These are phyloP conservation scores for Biscogniauxia mediterranea DNA, from an alignment of 2,329 filamentous ascomycete genomes.

Conservation along the genomic window DNA sequence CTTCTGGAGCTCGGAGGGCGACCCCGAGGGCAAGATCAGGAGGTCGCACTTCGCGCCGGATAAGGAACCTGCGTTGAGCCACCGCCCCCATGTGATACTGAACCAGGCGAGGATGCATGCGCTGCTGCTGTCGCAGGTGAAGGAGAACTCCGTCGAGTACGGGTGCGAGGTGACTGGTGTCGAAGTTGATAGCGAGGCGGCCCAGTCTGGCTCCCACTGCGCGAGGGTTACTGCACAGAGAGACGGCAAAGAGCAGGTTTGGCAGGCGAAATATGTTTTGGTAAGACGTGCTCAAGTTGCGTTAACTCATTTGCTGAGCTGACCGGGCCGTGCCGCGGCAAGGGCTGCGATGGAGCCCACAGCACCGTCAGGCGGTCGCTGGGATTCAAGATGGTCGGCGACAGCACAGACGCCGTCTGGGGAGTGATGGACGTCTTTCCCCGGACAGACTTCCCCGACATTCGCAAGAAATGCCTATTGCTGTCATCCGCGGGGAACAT, in stretches of 20 bases:
- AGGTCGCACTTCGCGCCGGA: slow-evolving; percentile 51
- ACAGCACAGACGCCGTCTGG: slow-evolving; percentile 28
- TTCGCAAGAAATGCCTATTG: slow-evolving; percentile 55
- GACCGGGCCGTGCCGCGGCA: background rate
- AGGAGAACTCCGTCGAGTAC: slow-evolving; percentile 49
- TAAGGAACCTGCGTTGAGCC: slow-evolving; percentile 50
- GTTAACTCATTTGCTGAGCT: background rate
- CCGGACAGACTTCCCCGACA: slow-evolving; percentile 60
- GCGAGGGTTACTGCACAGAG: slow-evolving; percentile 44
- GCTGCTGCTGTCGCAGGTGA: slow-evolving; percentile 41
- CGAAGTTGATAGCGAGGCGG: slow-evolving; percentile 44
- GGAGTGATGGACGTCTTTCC: slow-evolving; percentile 49
- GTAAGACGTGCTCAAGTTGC: slow-evolving; percentile 34
- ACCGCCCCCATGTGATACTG: slow-evolving; percentile 55
- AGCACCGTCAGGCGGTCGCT: slow-evolving; percentile 49
- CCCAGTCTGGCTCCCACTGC: slow-evolving; percentile 39
- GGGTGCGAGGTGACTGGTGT: slow-evolving; percentile 50
- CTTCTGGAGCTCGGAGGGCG: slow-evolving; percentile 48
- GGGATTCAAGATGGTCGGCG: slow-evolving; percentile 55
- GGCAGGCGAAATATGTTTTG: slow-evolving; percentile 50
- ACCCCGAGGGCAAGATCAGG: slow-evolving; percentile 35
- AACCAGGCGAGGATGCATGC: slow-evolving; percentile 56
- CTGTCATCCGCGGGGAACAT: slow-evolving; percentile 54
- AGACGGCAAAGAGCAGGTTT: slow-evolving; percentile 38
- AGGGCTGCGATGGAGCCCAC: slow-evolving; percentile 50